A percentile compares a stretch with the other conserved stretches of the same genome.
These are phyloP conservation scores for Acrodontium crateriforme DNA, from an alignment of 2,329 filamentous ascomycete species.

Conservation along the genomic window DNA sequence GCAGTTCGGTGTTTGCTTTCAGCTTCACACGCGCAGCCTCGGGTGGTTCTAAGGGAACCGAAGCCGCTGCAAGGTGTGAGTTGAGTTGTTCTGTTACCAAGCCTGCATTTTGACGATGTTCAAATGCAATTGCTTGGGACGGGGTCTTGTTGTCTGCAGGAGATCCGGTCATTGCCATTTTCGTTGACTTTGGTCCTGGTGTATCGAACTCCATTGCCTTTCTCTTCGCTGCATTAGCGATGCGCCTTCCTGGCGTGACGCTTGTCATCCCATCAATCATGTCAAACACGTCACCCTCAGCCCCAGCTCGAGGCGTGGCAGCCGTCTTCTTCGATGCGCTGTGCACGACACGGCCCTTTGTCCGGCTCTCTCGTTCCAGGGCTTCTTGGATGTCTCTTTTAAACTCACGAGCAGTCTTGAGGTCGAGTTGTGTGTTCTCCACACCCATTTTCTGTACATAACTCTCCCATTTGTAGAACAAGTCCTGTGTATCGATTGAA, in stretches of 20 bases:
- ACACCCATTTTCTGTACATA: constrained; percentile 90
- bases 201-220: constrained; percentile 34
- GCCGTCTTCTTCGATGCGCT: constrained; percentile 47
- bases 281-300: constrained; percentile 60
- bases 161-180: constrained; percentile 30
- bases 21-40: constrained; percentile 68
- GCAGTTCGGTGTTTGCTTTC: constrained; percentile 73
- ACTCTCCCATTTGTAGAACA: constrained; percentile 98
- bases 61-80: constrained; percentile 50
- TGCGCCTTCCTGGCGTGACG: constrained; percentile 28
- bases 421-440: constrained; percentile 57
- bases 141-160: constrained; percentile 32
- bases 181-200: constrained; percentile 32
- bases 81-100: constrained; percentile 77
- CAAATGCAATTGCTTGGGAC: constrained; percentile 36
- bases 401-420: constrained; percentile 60
- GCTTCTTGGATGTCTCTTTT: constrained; percentile 78
- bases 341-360: constrained; percentile 41
- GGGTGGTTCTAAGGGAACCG: constrained; percentile 36
- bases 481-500: constrained; percentile 65
- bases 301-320: constrained; percentile 44
- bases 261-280: constrained; percentile 36
- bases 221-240: constrained; percentile 34
- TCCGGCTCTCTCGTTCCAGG: constrained; percentile 62
- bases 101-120: constrained; percentile 63